Evolutionary conservation across 176 grass and related monocot genomes (phyloP), one percentile per base, ranked within the genome.

Genomic region (Cenchrus purpureus): DNA sequence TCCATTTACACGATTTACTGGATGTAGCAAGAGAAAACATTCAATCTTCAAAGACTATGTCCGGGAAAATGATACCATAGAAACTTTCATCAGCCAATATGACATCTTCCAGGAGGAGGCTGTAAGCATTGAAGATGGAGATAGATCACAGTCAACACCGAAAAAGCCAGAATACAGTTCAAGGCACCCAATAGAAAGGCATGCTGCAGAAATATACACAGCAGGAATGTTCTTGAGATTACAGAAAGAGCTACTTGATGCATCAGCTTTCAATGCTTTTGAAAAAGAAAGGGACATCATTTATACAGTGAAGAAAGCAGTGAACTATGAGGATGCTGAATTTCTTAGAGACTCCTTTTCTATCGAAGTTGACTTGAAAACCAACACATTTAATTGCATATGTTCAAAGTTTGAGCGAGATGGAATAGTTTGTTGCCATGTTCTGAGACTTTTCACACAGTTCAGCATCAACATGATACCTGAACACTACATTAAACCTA

Each of bases 401-500:
- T 80, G 87, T 19, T 74, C 52, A 16, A 83, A 79, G n/a, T 89
- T 73, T 68, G 46, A 85, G 19, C 56, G 32, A 13, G 76, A 44
- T 12, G 79, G 86, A 7, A 46, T 88, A 10, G 17, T 88, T 22
- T 83, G 72, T 42, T 48, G 42, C 5, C 79, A 88, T 78, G 51
- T 81, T 25, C 52, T 88, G 12, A 89, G 71, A 65, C 67, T 85
- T 42, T 75, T 89, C 64, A 61, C 63, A 14, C 42, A 78, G 46
- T 79, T 71, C 19, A 50, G 75, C 37, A 46, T 89, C 17, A 20
- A 29, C 29, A 6, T 8, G 6, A 68, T 85, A 16, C 67, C 82
- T 6, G 2, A 8, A 0, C 44, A 42, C 10, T 89, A 85, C 31
- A 61, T 85, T 70, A 48, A 84, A 8, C 53, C 73, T 43, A 76